Percentiles rank a stretch among this genome's conserved stretches.
These are phyloP conservation scores for Phoma sp. DNA, from an alignment of 2,329 filamentous ascomycete species.

Conservation along the genomic window DNA sequence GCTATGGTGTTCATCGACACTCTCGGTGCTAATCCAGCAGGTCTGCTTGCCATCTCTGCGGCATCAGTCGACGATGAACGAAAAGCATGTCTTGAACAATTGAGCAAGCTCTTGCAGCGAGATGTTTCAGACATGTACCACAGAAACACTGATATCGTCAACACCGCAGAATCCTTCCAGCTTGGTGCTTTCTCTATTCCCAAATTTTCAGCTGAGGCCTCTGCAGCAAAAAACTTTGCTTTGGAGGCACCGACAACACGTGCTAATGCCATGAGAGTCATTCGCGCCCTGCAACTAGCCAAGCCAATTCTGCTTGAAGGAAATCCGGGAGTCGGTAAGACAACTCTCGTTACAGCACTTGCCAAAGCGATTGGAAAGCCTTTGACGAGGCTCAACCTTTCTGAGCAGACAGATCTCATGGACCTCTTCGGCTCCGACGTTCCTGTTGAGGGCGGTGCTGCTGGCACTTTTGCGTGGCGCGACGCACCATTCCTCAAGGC, in stretches of 20 bases:
- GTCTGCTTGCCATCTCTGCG: conserved; percentile 75
- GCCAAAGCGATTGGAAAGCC: conserved; percentile 79
- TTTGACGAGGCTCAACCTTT: conserved; percentile 93
- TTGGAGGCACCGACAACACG: conserved; percentile 90
- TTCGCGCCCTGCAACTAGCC: conserved; percentile 83
- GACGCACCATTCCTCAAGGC: conserved; percentile 94
- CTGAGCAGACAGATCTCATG: conserved; percentile 97
- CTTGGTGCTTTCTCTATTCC: conserved; percentile 78
- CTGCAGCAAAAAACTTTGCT: conserved; percentile 68
- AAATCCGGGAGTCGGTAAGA: conserved; percentile 98
- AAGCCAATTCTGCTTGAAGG: conserved; percentile 96
- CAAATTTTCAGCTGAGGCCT: conserved; percentile 53
- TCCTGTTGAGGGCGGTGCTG: conserved; percentile 87
- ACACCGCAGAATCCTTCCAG: conserved; percentile 61
- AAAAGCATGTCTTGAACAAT: conserved; percentile 71
- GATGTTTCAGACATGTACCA: conserved; percentile 72
- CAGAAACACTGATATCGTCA: conserved; percentile 63
- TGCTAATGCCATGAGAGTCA: conserved; percentile 86
- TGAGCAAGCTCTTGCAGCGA: conserved; percentile 68
- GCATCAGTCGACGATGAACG: conserved; percentile 75
- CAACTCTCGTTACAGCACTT: conserved; percentile 85
- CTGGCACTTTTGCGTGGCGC: conserved; percentile 91
- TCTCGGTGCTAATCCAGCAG: conserved; percentile 91
- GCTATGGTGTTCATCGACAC: conserved; percentile 96
- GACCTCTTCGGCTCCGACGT: conserved; percentile 97